Percentiles rank a stretch among this genome's conserved stretches.
Evolutionary conservation across 768 basidiomycete genomes (phyloP).

Genomic region (Rubroboletus satanas): DNA sequence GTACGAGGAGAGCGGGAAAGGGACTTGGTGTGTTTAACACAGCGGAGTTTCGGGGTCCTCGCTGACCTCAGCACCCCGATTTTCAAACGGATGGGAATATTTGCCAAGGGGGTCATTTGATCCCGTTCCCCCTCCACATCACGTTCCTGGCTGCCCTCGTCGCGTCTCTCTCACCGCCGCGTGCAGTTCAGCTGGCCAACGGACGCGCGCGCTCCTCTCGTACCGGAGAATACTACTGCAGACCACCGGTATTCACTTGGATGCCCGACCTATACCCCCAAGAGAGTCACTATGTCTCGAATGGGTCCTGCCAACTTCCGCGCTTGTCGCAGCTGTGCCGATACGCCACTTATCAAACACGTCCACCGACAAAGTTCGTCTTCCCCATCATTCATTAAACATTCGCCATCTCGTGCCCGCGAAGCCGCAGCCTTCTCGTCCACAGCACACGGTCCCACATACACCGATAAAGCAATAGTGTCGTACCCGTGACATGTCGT

Average conservation of each 20-base stretch:
- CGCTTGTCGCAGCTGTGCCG: constrained; percentile 29
- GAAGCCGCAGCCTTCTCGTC: neutral
- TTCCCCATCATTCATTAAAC: constrained; percentile 9
- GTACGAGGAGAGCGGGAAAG: constrained; percentile 8
- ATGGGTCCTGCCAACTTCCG: constrained; percentile 26
- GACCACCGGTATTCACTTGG: constrained; percentile 1
- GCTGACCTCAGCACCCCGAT: constrained; percentile 10
- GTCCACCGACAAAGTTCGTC: constrained; percentile 19
- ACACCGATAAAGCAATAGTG: neutral
- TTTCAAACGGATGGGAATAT: neutral
- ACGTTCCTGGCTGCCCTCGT: neutral
- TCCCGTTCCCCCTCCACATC: constrained; percentile 8
- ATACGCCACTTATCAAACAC: constrained; percentile 32
- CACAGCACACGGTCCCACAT: neutral
- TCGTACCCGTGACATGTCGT: constrained; percentile 12
- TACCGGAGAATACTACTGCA: constrained; percentile 6
- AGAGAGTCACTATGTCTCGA: constrained; percentile 22
- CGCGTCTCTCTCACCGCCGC: constrained; percentile 1
- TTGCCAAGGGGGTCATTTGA: constrained; percentile 18
- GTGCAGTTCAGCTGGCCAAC: too few species aligned
- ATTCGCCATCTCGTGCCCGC: neutral
- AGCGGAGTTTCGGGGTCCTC: constrained; percentile 20
- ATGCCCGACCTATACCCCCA: constrained; percentile 14
- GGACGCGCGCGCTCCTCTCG: neutral
- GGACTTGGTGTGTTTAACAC: neutral